Base-by-base conservation (phyloP, 306 rosid species). In the Leucaena leucocephala region DNA sequence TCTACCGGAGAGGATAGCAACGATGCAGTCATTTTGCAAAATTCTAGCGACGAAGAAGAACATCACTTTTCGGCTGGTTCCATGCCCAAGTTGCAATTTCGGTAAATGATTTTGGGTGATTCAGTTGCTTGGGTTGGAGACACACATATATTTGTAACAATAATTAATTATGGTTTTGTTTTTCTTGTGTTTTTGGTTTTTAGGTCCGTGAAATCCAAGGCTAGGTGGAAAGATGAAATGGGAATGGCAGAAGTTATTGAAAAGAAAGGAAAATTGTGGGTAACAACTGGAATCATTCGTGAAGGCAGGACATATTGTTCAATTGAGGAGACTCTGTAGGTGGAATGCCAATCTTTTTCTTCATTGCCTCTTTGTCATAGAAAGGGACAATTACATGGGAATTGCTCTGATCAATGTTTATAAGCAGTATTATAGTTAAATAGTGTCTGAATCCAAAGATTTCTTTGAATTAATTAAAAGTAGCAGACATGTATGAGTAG, bases 301-400 rank as follows among this genome's bases (percentile, higher is more conserved):
- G 27, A 66, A 34, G 86, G 91, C 76, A 86, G 87, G 79, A 81
- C 78, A 70, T 95, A 90, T 84, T 90, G 83, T 86, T 88, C 94
- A 33, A 85, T 87, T 52, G 96, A 91, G 82, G 98, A 92, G 79
- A 87, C 89, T 77, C 74, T 95, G 98, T 92, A 89, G 80, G 98
- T 91, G 81, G 68, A 78, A 81, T 71, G 43, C 42, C 54, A 40
- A 17, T 66, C 79, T 44, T 55, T 84, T 44, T 66, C 16, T 49
- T 48, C 17, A 11, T 70, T 34, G 17, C 19, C 34, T 35, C 10
- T 49, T 39, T 34, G 67, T 42, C 63, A 61, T 76, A 17, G 36
- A 67, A 58, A 64, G 42, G 50, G 68, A 83, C 66, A 71, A 69
- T 4, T 12, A 17, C 35, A 5, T 36, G 2, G 39, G 16, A 35